Evolutionary conservation across 306 rosid species (phyloP), one percentile per base, ranked within the genome.

Genomic region (Inga laurina): DNA sequence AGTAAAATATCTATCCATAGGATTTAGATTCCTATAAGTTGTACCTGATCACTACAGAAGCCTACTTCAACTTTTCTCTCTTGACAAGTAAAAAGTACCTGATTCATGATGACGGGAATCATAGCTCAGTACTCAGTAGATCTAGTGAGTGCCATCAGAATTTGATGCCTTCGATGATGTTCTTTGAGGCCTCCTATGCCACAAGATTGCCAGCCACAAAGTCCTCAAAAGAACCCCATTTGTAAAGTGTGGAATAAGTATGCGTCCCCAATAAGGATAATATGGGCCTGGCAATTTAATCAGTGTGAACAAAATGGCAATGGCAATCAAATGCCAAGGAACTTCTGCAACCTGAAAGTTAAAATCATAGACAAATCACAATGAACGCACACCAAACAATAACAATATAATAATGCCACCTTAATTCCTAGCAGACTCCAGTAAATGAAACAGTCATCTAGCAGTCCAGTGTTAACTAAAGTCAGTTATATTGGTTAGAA

Each of bases 271-370:
- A 41, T 83, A 96, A 39, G 99, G 98, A 61, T 90, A 94, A 86
- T 85, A 90, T n/a, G 99, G 98, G 44, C 98, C 98, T 0, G 96
- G 97, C 81, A 92, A 79, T 85, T 96, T 96, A 85, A 96, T 73
- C 84, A 96, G 61, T 13, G 97, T 88, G 97, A 90, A 96, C 85
- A 94, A 86, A 74, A 88, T 79, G 13, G 97, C 94, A 79, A 88
- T 79, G 46, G 84, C 90, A 79, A 96, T 89, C 86, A 97, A 89
- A 92, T 97, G 97, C 97, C 99, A 94, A 4, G 98, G 97, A 82
- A 94, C 91, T 91, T 92, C 88, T 54, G 96, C 93, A 83, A 87
- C 95, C 98, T 96, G 97, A 87, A 81, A 88, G 84, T 44, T 11
- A 69, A 83, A 84, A 73, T 76, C 69, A 82, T 37, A 79, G 62